A percentile compares a stretch with the other conserved stretches of the same genome.
Conservation (phyloP, 805 yeast genomes). For the Saturnispora gosingensis region DNA sequence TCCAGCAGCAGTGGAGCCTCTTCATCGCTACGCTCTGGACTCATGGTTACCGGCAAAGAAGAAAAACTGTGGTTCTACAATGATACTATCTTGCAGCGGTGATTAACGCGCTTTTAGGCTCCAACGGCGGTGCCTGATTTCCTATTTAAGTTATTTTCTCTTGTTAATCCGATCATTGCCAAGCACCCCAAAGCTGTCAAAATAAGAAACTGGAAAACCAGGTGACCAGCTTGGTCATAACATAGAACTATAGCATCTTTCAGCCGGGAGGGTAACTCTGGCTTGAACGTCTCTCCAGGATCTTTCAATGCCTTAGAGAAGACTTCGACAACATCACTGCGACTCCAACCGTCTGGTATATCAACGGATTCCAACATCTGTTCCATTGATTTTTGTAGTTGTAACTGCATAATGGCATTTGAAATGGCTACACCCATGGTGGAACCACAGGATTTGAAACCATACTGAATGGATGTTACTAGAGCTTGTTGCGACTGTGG, state of each 20-base stretch:
- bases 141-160: background rate
- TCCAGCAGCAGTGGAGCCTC: background rate
- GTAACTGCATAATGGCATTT: slow-evolving; percentile 34
- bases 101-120: background rate
- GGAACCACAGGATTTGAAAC: slow-evolving; percentile 44
- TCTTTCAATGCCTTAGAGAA: background rate
- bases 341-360: background rate
- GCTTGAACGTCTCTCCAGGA: background rate
- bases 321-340: background rate
- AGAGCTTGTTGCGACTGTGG: slow-evolving; percentile 63
- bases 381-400: background rate
- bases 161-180: background rate
- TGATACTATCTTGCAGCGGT: background rate
- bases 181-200: slow-evolving; percentile 7
- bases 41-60: background rate
- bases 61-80: background rate
- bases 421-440: slow-evolving; percentile 42
- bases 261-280: background rate
- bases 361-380: background rate
- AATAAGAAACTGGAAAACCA: slow-evolving; percentile 36
- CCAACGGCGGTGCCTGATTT: background rate
- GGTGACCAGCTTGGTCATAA: slow-evolving; percentile 41
- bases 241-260: slow-evolving; percentile 22
- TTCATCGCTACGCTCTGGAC: background rate
- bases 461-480: slow-evolving; percentile 80